phyloP scores from a whole-genome alignment of 2,329 filamentous ascomycete genomes.

The Ophioceras dolichostomum region DNA sequence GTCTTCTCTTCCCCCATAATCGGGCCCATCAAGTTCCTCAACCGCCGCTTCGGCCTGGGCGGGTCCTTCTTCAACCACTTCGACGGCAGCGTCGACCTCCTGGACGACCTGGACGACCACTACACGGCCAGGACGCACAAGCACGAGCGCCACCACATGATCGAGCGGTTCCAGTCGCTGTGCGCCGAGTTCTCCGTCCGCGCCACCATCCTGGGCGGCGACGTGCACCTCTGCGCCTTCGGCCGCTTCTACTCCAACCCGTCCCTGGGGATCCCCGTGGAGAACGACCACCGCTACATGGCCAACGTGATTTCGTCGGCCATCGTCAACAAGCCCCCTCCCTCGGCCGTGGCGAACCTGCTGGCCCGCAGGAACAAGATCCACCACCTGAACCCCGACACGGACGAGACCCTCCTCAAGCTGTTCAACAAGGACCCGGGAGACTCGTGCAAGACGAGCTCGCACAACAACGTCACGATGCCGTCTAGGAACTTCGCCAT shows the following conservation, averaged over 20 bases:
- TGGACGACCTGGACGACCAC: constrained; percentile 91
- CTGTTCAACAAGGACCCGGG: constrained; percentile 88
- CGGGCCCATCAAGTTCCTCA: constrained; percentile 77
- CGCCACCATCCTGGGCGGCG: constrained; percentile 84
- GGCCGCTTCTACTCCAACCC: constrained; percentile 93
- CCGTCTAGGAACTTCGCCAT: constrained; percentile 88
- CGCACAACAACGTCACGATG: constrained; percentile 76
- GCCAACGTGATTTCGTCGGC: constrained; percentile 88
- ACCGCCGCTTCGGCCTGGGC: constrained; percentile 77
- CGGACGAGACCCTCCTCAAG: constrained; percentile 87
- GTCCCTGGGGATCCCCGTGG: constrained; percentile 60
- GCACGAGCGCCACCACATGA: constrained; percentile 64
- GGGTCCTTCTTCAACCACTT: constrained; percentile 88
- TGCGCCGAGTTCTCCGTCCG: constrained; percentile 79
- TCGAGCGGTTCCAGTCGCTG: constrained; percentile 72
- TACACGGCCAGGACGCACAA: constrained; percentile 92
- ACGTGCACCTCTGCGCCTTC: constrained; percentile 84
- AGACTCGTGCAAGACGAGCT: constrained; percentile 56
- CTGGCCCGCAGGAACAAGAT: constrained; percentile 82
- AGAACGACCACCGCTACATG: constrained; percentile 88
- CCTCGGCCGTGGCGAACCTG: constrained; percentile 77
- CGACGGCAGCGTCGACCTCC: constrained; percentile 82
- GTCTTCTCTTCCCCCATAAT: constrained; percentile 76
- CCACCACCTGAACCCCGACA: constrained; percentile 56
- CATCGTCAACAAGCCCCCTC: constrained; percentile 90